Evolutionary conservation across 2,329 filamentous ascomycete species (phyloP), one percentile per base, ranked within the genome.

Genomic region (Tympanopsis confertula): DNA sequence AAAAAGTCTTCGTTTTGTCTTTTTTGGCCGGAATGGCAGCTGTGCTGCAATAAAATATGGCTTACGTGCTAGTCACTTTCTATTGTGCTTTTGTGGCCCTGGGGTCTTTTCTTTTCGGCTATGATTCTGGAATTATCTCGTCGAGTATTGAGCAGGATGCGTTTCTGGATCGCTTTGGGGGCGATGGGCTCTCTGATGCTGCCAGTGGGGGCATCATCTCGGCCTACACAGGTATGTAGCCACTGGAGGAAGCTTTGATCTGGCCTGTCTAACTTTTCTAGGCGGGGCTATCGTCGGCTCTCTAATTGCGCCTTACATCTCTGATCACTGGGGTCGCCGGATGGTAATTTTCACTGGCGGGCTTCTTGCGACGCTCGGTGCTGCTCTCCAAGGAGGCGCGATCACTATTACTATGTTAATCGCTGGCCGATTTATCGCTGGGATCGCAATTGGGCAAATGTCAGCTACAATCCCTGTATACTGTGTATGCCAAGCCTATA

Each of bases 391-490:
- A 38, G 50, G 52, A n/a, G 53, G 50, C 13, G 48, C 54, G 12
- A 42, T 47, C 12, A 50, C 47, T 30, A 48, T 55, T 36, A 40
- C 44, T 17, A 68, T 68, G 59, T 49, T 71, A 10, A 65, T 70
- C 26, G 49, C 58, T n/a, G 67, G 66, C 5, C 61, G 68, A 39
- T 62, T 66, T 43, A 61, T 69, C 42, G 66, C 64, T 10, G 68
- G 68, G 4, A 39, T 67, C 12, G 66, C 65, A 1, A 56, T 70
- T n/a, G 67, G 67, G 3, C 51, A 65, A 36, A 56, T 68, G 46
- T 65, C 64, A 1, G 57, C 61, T 20, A 63, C 59, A 0, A 58
- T 68, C 17, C 65, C 65, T 3, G 59, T 68, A 35, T 68, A 68
- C 44, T 62, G 60, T 38, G 54, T 58, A 47, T 39, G 53, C 46